Evolutionary conservation across 1,139 yeast genomes (phyloP).

Genomic region (Geotrichum siamense): DNA sequence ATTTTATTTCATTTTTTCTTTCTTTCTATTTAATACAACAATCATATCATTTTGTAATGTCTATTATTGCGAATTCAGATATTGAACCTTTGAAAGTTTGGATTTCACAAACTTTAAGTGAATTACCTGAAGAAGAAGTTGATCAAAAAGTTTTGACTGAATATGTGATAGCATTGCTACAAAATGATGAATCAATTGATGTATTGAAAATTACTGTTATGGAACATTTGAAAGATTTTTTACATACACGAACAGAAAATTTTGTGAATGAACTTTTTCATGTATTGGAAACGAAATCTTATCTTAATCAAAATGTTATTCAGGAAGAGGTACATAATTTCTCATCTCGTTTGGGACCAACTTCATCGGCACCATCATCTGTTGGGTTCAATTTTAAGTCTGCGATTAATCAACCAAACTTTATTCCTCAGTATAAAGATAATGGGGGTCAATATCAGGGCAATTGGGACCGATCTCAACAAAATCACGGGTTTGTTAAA

Average conservation of each 20-base stretch:
- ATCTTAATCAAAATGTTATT: conserved; percentile 1
- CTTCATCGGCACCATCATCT: not conserved
- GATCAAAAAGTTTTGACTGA: conserved; percentile 42
- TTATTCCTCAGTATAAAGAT: not conserved
- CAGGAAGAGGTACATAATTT: not conserved
- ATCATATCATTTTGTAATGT: not conserved
- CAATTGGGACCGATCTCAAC: no score
- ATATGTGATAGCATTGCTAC: conserved; percentile 40
- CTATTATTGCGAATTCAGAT: not conserved
- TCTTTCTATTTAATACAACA: no score
- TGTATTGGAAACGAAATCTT: conserved; percentile 19
- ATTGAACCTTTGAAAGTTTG: not conserved
- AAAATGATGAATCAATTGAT: conserved; percentile 33
- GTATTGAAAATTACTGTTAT: conserved; percentile 31
- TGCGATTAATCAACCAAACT: not conserved
- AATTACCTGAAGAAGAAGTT: conserved; percentile 3
- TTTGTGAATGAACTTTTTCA: conserved; percentile 25
- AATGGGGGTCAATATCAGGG: not conserved
- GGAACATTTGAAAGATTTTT: conserved; percentile 36
- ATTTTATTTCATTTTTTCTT: no score
- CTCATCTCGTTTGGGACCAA: not conserved
- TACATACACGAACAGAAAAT: conserved; percentile 26
- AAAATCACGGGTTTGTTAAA: no score
- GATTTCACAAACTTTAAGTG: not conserved
- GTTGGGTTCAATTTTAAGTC: not conserved